Conservation (phyloP, 2,329 filamentous ascomycete species). For the Cryphonectria parasitica region DNA sequence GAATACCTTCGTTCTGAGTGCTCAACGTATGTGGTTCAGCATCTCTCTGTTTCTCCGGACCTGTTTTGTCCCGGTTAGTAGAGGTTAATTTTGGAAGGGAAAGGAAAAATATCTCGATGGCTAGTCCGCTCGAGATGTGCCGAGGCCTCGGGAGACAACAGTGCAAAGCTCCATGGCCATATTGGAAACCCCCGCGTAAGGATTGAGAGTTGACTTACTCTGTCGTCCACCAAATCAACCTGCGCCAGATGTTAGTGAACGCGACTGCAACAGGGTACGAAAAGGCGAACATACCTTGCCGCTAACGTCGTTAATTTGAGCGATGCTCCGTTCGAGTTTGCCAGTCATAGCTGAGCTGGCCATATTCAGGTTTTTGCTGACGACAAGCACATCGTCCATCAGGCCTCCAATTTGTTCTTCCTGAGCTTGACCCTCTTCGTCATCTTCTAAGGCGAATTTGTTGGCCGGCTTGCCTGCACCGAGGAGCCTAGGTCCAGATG, state of each 20-base stretch:
- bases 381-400: conserved; percentile 60
- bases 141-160: not conserved
- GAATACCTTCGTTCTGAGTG: not conserved
- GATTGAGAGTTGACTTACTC: conserved; percentile 55
- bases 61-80: not conserved
- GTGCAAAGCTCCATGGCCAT: not conserved
- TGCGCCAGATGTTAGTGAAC: conserved; percentile 39
- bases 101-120: not conserved
- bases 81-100: conserved; percentile 35
- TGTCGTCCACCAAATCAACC: conserved; percentile 83
- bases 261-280: not conserved
- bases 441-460: conserved; percentile 78
- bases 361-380: conserved; percentile 71
- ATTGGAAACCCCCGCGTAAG: not conserved
- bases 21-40: conserved; percentile 5
- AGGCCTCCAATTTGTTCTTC: conserved; percentile 62
- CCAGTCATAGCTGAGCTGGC: conserved; percentile 77
- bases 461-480: conserved; percentile 45
- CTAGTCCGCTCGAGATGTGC: not conserved
- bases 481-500: conserved; percentile 11
- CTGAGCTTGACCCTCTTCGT: conserved; percentile 46
- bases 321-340: conserved; percentile 75
- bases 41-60: conserved; percentile 10
- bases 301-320: conserved; percentile 73
- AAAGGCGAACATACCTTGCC: conserved; percentile 63